Evolutionary conservation across 305 asterid genomes (phyloP), one percentile per base, ranked within the genome.

Genomic region (Fraxinus albicans): DNA sequence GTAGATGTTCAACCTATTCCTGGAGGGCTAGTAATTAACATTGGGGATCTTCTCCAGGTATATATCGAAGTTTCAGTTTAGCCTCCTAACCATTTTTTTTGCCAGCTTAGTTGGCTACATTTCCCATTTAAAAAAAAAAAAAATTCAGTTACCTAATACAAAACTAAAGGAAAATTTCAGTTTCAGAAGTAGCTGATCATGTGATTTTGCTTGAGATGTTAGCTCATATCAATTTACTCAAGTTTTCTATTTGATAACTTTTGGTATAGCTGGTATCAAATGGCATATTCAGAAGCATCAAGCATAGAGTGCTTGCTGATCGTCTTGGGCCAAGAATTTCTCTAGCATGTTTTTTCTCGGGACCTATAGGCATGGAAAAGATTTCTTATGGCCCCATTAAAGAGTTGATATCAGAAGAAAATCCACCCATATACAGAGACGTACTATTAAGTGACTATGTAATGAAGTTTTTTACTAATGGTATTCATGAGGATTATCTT

Each of bases 341-440:
- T 2, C 76, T 89, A 13, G 89, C 90, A 2, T 74, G 90, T 70
- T 85, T 87, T 72, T 87, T 89, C 27, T 50, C 78, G 13, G 83
- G 80, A 2, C 65, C 79, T 4, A 31, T 85, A 36, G 2, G 44
- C 7, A 83, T 65, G 60, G 58, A 63, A 19, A 23, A 63, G 5
- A 23, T 63, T 63, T 19, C 81, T 13, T 83, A 77, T 76, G 85
- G 83, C 25, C 91, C 91, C 27, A 84, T 88, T 69, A 80, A 80
- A 55, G 86, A 88, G 53, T 82, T 88, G 23, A 3, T 83, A 44
- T 84, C 91, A 0, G 87, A 88, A 17, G 84, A 81, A 47, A 80
- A 80, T 31, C 89, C 91, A 12, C 84, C 86, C 0, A 25, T 82
- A 42, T 86, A 84, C 55, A 77, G 73, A 44, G 86, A 75, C 25